These are phyloP conservation scores for Camellia sinensis DNA, from an alignment of 148 eudicot species.

Conservation along the genomic window DNA sequence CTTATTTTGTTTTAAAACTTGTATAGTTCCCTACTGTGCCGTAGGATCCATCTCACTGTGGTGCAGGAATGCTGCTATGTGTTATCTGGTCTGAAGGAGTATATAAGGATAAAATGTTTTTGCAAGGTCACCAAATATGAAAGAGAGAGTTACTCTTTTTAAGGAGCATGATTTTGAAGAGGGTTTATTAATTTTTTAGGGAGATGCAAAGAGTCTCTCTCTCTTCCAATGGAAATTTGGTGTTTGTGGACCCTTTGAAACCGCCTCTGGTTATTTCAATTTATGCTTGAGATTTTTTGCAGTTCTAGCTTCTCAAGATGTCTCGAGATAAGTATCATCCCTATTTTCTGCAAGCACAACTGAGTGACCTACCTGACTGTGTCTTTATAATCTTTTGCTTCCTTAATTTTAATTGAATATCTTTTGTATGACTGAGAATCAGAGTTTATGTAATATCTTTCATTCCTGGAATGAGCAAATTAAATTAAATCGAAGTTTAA, in stretches of 20 bases:
- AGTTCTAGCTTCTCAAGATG: not conserved
- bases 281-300: not conserved
- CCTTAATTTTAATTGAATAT: not conserved
- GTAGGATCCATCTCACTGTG: not conserved
- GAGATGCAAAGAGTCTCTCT: not conserved
- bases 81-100: not conserved
- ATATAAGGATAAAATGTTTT: not conserved
- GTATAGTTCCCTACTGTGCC: not conserved
- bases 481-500: not conserved
- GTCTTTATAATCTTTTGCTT: not conserved
- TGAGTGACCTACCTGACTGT: not conserved
- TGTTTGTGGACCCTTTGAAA: not conserved
- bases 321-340: not conserved
- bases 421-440: not conserved
- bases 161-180: not conserved
- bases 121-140: not conserved
- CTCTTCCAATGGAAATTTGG: not conserved
- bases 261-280: not conserved
- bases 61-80: not conserved
- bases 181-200: not conserved
- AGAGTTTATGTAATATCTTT: no score
- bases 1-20: not conserved
- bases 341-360: not conserved
- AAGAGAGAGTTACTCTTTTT: not conserved
- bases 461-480: no score